Conservation (phyloP, 2,329 filamentous ascomycete species). For the Xylariaceae sp. region DNA sequence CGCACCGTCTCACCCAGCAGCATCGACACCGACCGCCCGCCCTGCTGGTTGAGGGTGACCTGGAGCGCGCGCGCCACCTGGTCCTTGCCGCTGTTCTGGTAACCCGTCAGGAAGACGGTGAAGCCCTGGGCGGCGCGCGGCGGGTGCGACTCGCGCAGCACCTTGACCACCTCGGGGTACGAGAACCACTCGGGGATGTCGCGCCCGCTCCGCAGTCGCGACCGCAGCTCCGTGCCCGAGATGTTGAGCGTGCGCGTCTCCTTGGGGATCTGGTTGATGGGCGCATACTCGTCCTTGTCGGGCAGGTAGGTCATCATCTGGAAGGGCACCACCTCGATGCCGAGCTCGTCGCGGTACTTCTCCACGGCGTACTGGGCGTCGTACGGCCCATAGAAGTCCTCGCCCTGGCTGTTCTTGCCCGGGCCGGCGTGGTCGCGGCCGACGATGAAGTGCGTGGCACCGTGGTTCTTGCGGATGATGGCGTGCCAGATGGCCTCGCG, state of each 20-base stretch:
- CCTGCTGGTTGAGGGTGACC: conserved; percentile 96
- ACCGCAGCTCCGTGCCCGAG: conserved; percentile 82
- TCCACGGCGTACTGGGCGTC: conserved; percentile 94
- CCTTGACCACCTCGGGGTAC: conserved; percentile 95
- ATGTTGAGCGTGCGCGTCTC: conserved; percentile 84
- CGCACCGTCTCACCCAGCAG: conserved; percentile 94
- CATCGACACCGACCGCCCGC: conserved; percentile 87
- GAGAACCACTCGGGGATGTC: conserved; percentile 99
- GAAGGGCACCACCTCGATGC: conserved; percentile 98
- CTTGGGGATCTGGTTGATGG: conserved; percentile 79
- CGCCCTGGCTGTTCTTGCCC: conserved; percentile 94
- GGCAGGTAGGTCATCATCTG: conserved; percentile 99
- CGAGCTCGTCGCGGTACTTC: conserved; percentile 93
- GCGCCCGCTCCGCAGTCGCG: conserved; percentile 80
- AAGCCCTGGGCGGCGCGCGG: conserved; percentile 88
- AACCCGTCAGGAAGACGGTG: conserved; percentile 96
- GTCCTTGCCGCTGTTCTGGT: conserved; percentile 95
- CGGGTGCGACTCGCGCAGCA: conserved; percentile 93
- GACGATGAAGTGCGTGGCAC: conserved; percentile 98
- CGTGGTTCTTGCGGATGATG: conserved; percentile 99
- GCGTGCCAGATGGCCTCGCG: conserved; percentile 99
- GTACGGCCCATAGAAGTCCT: conserved; percentile 97
- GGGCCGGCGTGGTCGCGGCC: conserved; percentile 97
- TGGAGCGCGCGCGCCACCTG: conserved; percentile 92
- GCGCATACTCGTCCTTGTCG: conserved; percentile 92